Base-by-base conservation (phyloP, 2,329 filamentous ascomycete species). In the Coleophoma cylindrospora region DNA sequence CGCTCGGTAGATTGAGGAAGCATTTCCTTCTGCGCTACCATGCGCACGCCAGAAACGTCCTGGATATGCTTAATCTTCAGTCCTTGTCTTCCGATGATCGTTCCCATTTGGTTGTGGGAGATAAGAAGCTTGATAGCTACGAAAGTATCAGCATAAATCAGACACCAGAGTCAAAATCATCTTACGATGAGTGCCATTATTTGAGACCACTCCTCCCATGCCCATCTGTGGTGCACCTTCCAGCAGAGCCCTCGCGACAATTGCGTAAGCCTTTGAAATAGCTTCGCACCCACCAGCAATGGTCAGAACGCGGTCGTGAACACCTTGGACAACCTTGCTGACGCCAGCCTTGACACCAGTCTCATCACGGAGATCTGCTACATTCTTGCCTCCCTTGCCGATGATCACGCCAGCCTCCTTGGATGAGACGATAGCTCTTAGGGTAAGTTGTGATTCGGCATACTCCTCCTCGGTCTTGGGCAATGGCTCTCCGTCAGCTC, bases 1-100 rank as follows among this genome's bases (percentile, higher is more conserved):
- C 94, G 87, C 76, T 99, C 94, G 34, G 94, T 99, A 6, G 94
- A 99, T 70, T 99, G 94, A 34, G 94, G 94, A 8, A 99, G 84
- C 94, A 99, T 99, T 66, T 99, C 94, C 74, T 99, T 99, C 72
- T 99, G 94, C 38, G 94, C 94, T 45, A 99, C 91, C 94, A 99
- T 99, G 66, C 94, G 91, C 52, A 97, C 94, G 57, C 91, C 91
- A 5, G 94, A 97, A 32, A 84, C 86, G 69, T 99, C 94, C 70
- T 99, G 94, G 61, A 99, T 99, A 69, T 96, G 89, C 80, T 99
- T 99, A 79, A 99, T 99, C 79, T 97, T 99, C 60, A 96, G 79
- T 52, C 94, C 94, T 69, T 95, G 89, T 58, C 91, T 85, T 63
- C 94, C 94, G 66, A 99, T 99, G 74, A 99, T 96, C 64, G 94